These are phyloP conservation scores for Tricholoma flavovirens DNA, from an alignment of 768 basidiomycete species.

Conservation along the genomic window DNA sequence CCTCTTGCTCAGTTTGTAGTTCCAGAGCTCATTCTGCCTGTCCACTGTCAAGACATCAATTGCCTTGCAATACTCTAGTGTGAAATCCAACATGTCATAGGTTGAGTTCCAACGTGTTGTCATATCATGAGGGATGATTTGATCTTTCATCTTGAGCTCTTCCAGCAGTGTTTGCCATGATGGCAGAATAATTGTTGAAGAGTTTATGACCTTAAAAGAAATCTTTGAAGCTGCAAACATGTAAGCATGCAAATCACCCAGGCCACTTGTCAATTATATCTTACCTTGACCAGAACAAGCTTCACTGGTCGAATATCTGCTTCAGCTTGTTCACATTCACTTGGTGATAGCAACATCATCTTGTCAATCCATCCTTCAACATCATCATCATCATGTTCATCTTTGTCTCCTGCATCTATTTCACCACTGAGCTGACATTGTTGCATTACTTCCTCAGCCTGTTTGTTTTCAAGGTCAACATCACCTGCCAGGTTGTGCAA, in stretches of 20 bases:
- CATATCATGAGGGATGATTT: too few relatives aligned
- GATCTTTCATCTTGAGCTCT: too few relatives aligned
- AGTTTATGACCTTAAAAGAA: too few relatives aligned
- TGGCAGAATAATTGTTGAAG: not conserved
- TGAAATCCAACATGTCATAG: too few relatives aligned
- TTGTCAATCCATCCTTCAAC: too few relatives aligned
- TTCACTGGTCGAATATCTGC: too few relatives aligned
- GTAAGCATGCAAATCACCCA: not conserved
- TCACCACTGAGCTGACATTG: not conserved
- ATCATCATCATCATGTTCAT: not conserved
- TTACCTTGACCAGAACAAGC: too few relatives aligned
- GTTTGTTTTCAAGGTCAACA: too few relatives aligned
- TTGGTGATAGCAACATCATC: not conserved
- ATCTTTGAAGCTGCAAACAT: too few relatives aligned
- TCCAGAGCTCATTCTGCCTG: too few relatives aligned
- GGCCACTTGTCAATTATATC: not conserved
- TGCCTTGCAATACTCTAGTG: not conserved
- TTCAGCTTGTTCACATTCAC: not conserved
- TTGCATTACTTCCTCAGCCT: not conserved
- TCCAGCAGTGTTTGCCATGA: not conserved
- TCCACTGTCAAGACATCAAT: not conserved
- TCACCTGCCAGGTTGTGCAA: not conserved
- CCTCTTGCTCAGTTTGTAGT: too few relatives aligned
- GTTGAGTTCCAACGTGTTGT: too few relatives aligned
- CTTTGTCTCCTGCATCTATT: not conserved